A percentile compares a stretch with the other conserved stretches of the same genome.
These are phyloP conservation scores for Infundibulicybe gibba DNA, from an alignment of 768 basidiomycete genomes.

Conservation along the genomic window DNA sequence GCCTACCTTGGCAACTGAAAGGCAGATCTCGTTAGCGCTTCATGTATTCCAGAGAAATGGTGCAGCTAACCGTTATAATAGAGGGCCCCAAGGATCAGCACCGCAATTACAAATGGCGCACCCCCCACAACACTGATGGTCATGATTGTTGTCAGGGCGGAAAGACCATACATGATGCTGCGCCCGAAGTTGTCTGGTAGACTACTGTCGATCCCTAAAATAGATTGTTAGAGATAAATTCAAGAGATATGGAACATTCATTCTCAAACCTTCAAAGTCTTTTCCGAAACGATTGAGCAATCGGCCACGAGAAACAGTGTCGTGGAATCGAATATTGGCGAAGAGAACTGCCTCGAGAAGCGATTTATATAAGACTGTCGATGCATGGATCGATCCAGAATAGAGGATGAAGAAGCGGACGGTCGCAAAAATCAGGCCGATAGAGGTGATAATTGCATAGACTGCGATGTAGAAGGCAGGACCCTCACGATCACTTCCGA, in stretches of 20 bases:
- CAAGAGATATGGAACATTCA: background rate
- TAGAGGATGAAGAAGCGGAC: slow-evolving; percentile 74
- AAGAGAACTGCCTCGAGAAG: slow-evolving; percentile 81
- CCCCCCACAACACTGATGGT: slow-evolving; percentile 82
- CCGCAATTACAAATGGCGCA: slow-evolving; percentile 63
- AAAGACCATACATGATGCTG: slow-evolving; percentile 68
- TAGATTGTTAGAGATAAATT: slow-evolving; percentile 11
- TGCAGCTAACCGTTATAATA: slow-evolving; percentile 65
- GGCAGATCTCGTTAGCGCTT: background rate
- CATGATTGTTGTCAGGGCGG: slow-evolving; percentile 64
- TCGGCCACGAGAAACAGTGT: slow-evolving; percentile 84
- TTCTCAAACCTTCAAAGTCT: slow-evolving; percentile 70
- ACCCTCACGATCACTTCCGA: slow-evolving; percentile 35
- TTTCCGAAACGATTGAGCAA: slow-evolving; percentile 84
- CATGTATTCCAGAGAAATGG: too few relatives aligned
- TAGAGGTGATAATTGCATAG: slow-evolving; percentile 51
- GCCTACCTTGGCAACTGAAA: slow-evolving; percentile 33
- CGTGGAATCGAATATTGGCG: slow-evolving; percentile 89
- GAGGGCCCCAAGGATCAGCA: slow-evolving; percentile 48
- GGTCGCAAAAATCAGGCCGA: slow-evolving; percentile 51
- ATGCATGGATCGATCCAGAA: slow-evolving; percentile 79
- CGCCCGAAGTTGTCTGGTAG: slow-evolving; percentile 85
- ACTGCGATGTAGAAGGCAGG: slow-evolving; percentile 64
- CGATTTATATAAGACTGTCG: slow-evolving; percentile 68
- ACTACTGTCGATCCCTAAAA: slow-evolving; percentile 71